Evolutionary conservation across 1,139 yeast species (phyloP), one percentile per base, ranked within the genome.

Genomic region (Chernovozyma aurita): DNA sequence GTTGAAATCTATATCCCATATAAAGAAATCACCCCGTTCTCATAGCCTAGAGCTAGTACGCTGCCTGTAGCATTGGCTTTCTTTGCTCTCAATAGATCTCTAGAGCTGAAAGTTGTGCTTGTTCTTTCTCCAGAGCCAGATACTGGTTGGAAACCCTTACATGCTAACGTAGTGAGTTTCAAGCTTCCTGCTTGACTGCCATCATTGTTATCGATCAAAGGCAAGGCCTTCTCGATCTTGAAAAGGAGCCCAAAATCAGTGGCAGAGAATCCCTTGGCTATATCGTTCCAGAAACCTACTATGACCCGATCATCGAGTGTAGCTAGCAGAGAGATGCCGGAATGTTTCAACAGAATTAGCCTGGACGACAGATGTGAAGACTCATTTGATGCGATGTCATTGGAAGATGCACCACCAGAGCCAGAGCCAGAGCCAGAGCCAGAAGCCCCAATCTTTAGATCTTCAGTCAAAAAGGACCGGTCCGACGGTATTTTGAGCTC

Each of bases 241-340:
- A 27, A 33, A 2, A 25, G 12, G 12, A 21, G 4, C 14, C 27
- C n/a, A 20, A n/a, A 41, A 37, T n/a, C 25, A 2, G 42, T 24
- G 9, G 26, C 20, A 29, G 45, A 47, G 27, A 47, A 50, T 1
- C 53, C 58, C 39, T 59, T 60, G 3, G 66, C 53, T 1, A 48
- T 33, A 3, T 74, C 73, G 39, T 61, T 63, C 75, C 75, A 69
- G 36, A 60, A 65, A n/a, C 69, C 70, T 3, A 65, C 40, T 3
- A 57, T 41, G 5, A 49, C 24, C 1, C 46, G 26, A 13, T 37
- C n/a, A n/a, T n/a, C n/a, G n/a, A n/a, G n/a, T n/a, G n/a, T n/a
- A n/a, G n/a, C n/a, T n/a, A n/a, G n/a, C n/a, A n/a, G n/a, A n/a
- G n/a, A n/a, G n/a, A n/a, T n/a, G n/a, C n/a, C n/a, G n/a, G n/a